Base-by-base conservation (phyloP, 2,329 filamentous ascomycete species). In the Chaetomiaceae sp. region DNA sequence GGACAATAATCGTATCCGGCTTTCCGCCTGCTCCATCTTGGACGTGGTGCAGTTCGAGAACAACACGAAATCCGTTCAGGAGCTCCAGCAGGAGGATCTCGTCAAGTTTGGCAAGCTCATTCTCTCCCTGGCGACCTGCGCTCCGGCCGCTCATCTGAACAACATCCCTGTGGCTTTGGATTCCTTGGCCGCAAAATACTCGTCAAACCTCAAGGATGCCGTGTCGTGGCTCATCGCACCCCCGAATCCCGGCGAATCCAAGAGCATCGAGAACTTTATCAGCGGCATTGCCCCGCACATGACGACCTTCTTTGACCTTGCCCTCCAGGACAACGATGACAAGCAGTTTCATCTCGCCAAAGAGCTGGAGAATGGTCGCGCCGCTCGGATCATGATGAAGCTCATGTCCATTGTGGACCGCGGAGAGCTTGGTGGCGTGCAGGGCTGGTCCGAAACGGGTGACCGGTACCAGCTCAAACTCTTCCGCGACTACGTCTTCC, bases 401-500 rank as follows among this genome's bases (percentile, higher is more conserved):
- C 74, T 99, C 37, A 89, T 88, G 54, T 79, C 87, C 51, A 83
- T 99, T 65, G 93, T 93, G 63, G 93, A 99, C 68, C 83, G 93
- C 10, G 88, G 86, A 1, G 92, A 97, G 63, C 86, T 87, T 55
- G 87, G 89, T 47, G 82, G 83, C 35, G 86, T 91, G 55, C 73
- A 78, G 0, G 76, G 81, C 43, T 99, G 93, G 92, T 88, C 89
- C 4, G 92, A 97, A 67, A 93, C 87, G 42, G 92, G 92, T 21
- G 89, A 96, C 62, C 82, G 91, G 23, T 97, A 96, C 66, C 87
- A 89, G 65, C 76, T 99, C 57, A 96, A 96, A 70, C 78, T 99
- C 8, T 97, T 97, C 74, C 82, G 93, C 44, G 93, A 99, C 69
- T 97, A 95, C 62, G 89, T 96, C 35, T 99, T 97, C 70, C 93